Percentiles rank a stretch among this genome's conserved stretches.
Conservation (phyloP, 495 filamentous ascomycete genomes). For the Aspergillus bridgeri region DNA sequence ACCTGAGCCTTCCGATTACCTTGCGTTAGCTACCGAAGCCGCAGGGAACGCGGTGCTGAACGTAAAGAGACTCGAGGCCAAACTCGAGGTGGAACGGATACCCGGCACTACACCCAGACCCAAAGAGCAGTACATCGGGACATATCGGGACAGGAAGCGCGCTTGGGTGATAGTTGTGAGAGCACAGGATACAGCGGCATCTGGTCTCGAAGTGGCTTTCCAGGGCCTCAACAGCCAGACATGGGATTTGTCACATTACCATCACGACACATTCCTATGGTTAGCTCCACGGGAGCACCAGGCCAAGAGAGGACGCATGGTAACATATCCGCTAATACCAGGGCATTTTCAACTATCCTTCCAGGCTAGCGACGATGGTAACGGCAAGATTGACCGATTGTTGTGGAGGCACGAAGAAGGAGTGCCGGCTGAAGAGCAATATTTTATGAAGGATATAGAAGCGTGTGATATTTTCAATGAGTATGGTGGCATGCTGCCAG, state of each 20-base stretch:
- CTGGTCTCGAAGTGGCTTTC: neutral
- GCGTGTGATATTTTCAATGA: too few relatives aligned
- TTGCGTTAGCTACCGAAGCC: neutral
- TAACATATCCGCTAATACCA: neutral
- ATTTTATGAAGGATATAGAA: neutral
- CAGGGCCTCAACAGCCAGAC: neutral
- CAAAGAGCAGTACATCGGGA: neutral
- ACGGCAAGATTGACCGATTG: neutral
- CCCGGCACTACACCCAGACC: neutral
- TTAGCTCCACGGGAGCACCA: neutral
- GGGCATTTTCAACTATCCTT: neutral
- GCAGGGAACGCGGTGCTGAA: neutral
- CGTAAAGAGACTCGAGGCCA: neutral
- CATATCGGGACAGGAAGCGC: neutral
- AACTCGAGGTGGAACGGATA: neutral
- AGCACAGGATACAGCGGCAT: neutral
- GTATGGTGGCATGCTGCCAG: too few relatives aligned
- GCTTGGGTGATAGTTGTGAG: neutral
- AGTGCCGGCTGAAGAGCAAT: neutral
- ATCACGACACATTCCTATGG: neutral
- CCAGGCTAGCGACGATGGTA: neutral
- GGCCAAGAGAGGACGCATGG: slow-evolving; percentile 1
- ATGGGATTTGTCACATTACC: neutral
- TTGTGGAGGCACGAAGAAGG: neutral
- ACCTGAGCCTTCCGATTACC: neutral